Evolutionary conservation across 192 early-diverging fungal species (phyloP).

Genomic region (Physocladia obscura): DNA sequence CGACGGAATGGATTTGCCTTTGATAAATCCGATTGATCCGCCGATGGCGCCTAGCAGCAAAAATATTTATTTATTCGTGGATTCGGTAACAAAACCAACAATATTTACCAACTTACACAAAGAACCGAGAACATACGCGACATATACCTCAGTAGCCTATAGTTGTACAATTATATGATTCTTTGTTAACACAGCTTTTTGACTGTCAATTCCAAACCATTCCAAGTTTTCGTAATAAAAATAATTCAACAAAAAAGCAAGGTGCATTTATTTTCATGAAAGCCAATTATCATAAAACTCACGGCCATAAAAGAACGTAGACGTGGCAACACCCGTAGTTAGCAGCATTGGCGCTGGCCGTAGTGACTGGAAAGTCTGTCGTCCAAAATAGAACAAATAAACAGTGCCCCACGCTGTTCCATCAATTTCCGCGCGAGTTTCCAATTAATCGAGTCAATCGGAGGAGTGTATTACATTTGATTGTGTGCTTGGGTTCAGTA

Average conservation of each 20-base stretch:
- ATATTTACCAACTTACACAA: too few species aligned
- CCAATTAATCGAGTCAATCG: too few species aligned
- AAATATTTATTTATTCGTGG: too few species aligned
- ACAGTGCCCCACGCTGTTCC: conserved; percentile 23
- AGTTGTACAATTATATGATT: too few species aligned
- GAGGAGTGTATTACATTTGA: background rate
- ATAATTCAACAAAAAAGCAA: too few species aligned
- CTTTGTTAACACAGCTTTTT: too few species aligned
- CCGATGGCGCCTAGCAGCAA: conserved; percentile 52
- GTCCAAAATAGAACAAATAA: conserved; percentile 24
- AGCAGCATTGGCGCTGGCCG: conserved; percentile 14
- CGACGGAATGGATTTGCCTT: conserved; percentile 38
- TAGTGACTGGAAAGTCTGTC: background rate
- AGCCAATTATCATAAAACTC: conserved; percentile 25
- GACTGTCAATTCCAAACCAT: too few species aligned
- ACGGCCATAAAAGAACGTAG: conserved; percentile 7
- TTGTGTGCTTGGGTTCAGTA: background rate
- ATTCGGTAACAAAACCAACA: too few species aligned
- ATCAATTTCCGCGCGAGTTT: too few species aligned
- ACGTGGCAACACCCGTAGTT: background rate
- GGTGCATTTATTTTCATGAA: background rate
- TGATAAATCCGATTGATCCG: conserved; percentile 47
- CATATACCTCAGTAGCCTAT: too few species aligned
- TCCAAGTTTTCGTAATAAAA: too few species aligned
- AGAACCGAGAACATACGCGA: too few species aligned